Conservation (phyloP, 1,139 yeast genomes). For the Taphrina communis region DNA sequence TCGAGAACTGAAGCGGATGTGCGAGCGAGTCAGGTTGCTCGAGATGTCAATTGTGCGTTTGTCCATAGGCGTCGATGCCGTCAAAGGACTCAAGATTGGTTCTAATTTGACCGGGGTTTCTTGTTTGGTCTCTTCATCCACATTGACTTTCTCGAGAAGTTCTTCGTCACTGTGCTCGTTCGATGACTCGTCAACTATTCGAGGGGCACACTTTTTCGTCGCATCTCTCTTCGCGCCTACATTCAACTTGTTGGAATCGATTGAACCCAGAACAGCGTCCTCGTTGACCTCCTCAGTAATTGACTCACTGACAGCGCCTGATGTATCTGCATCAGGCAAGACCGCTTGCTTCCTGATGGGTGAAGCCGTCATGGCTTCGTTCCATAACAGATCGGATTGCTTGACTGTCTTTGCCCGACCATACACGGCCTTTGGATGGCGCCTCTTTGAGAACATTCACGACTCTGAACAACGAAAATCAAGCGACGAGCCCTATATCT, state of each 20-base stretch:
- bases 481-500: no score
- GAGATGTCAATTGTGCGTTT: background rate
- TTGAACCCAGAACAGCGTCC: background rate
- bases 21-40: background rate
- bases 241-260: background rate
- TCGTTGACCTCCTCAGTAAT: background rate
- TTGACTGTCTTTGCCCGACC: constrained; percentile 15
- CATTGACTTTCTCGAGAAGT: background rate
- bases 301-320: no score
- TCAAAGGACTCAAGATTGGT: background rate
- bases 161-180: background rate
- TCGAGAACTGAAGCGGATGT: constrained; percentile 2
- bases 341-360: constrained; percentile 19
- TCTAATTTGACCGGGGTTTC: background rate
- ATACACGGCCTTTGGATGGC: constrained; percentile 25
- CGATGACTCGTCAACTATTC: background rate
- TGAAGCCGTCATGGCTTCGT: constrained; percentile 30
- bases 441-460: constrained; percentile 26
- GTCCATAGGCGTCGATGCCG: constrained; percentile 13
- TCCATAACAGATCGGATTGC: constrained; percentile 23
- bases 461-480: no score
- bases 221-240: background rate
- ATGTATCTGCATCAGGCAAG: background rate
- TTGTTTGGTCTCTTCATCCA: background rate
- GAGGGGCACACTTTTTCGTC: no score